These are phyloP conservation scores for Skeletonema grethae DNA, from an alignment of 108 stramenopile species.

Conservation along the genomic window DNA sequence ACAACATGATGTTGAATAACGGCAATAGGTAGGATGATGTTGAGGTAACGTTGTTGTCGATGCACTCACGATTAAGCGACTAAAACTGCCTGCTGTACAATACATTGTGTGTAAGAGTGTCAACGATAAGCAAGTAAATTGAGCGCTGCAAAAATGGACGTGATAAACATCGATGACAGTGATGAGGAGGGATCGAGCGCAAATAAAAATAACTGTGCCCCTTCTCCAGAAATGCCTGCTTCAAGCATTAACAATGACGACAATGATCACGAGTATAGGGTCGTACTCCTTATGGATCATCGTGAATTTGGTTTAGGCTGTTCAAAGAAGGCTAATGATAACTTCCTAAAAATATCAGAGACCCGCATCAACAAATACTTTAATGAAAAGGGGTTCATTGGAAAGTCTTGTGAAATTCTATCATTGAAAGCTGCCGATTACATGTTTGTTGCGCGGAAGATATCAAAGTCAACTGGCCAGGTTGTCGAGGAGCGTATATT, in stretches of 20 bases:
- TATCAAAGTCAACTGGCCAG: constrained; percentile 25
- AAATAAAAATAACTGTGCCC: neutral
- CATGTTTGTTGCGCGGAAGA: constrained; percentile 40
- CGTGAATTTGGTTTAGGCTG: neutral
- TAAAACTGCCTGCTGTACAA: too few species aligned
- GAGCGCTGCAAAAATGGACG: neutral
- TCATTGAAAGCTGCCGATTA: constrained; percentile 41
- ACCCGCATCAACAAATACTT: constrained; percentile 16
- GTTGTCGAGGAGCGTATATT: constrained; percentile 40
- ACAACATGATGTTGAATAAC: too few species aligned
- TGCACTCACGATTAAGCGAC: too few species aligned
- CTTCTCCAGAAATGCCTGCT: neutral
- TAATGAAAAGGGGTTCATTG: neutral
- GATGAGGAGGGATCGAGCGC: neutral
- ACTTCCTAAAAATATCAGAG: constrained; percentile 24
- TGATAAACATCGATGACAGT: constrained; percentile 1
- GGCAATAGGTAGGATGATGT: too few species aligned
- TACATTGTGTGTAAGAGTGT: neutral
- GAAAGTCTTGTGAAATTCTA: constrained; percentile 12
- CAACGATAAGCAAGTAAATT: neutral
- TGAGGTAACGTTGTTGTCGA: too few species aligned
- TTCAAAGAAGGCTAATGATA: neutral
- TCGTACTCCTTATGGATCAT: constrained; percentile 10
- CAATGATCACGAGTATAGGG: neutral
- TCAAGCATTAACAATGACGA: neutral